These are phyloP conservation scores for Ceratocystis cubensis DNA, from an alignment of 2,329 filamentous ascomycete genomes.

Conservation along the genomic window DNA sequence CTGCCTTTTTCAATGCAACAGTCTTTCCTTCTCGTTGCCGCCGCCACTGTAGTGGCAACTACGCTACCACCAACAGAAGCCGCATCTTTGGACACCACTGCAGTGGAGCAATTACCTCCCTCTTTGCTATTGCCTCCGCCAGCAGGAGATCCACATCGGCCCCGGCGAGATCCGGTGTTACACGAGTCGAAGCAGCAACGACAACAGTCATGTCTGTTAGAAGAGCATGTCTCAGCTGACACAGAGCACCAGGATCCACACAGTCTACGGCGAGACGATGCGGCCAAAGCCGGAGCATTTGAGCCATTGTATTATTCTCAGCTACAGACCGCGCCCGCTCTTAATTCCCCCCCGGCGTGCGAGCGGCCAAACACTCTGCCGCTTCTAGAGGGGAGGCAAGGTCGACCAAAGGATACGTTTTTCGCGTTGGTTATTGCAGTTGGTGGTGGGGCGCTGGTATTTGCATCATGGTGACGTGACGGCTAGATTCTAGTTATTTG, in stretches of 20 bases:
- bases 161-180: not conserved
- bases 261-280: not conserved
- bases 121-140: not conserved
- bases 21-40: not conserved
- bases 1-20: not conserved
- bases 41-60: not conserved
- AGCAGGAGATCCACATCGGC: not conserved
- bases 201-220: not conserved
- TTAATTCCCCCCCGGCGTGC: not conserved
- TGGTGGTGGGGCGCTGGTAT: slow-evolving; percentile 9
- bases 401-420: slow-evolving; percentile 1
- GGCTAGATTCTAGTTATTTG: not conserved
- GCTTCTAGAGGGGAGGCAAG: not conserved
- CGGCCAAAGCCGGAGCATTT: not conserved
- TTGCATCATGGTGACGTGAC: slow-evolving; percentile 12
- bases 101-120: not conserved
- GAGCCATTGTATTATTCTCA: not conserved
- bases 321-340: not conserved
- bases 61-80: not conserved
- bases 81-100: not conserved
- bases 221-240: not conserved
- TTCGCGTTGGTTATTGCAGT: slow-evolving; percentile 13
- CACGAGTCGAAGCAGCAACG: not conserved
- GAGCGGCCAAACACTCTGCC: not conserved
- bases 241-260: not conserved